A percentile compares a stretch with the other conserved stretches of the same genome.
Evolutionary conservation across 208 protist species (phyloP).

Genomic region (Leptomonas pyrrhocoris): DNA sequence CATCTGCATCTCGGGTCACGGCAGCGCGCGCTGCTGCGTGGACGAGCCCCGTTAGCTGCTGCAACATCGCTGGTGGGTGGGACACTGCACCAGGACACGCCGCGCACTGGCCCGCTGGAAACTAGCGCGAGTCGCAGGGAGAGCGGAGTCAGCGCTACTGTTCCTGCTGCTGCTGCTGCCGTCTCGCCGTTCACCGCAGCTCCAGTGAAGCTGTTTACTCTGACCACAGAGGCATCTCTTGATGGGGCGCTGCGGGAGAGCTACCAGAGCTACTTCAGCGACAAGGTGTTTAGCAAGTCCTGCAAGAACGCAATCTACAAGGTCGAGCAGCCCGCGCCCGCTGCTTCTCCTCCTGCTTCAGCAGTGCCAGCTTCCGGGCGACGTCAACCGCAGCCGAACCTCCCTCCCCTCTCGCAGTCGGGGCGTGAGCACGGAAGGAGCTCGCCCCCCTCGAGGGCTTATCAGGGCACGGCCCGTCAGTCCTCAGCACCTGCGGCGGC

Average conservation of each 20-base stretch:
- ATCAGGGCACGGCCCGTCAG: neutral
- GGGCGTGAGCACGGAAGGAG: neutral
- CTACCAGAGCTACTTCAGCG: slow-evolving; percentile 71
- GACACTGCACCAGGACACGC: slow-evolving; percentile 60
- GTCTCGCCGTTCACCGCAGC: slow-evolving; percentile 20
- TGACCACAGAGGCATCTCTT: slow-evolving; percentile 64
- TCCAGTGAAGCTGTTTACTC: slow-evolving; percentile 87
- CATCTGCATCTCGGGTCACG: slow-evolving; percentile 51
- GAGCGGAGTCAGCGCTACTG: neutral
- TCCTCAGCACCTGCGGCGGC: neutral
- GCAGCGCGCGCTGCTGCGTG: slow-evolving; percentile 58
- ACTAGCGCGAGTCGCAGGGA: neutral
- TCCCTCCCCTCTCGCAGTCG: slow-evolving; percentile 3
- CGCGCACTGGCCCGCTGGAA: neutral
- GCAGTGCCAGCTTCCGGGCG: neutral
- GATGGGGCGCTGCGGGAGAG: slow-evolving; percentile 61
- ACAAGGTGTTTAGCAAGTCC: slow-evolving; percentile 57
- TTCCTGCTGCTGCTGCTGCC: neutral
- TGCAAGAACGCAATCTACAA: slow-evolving; percentile 6
- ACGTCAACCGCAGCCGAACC: neutral
- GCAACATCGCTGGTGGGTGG: slow-evolving; percentile 67
- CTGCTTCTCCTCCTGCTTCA: neutral
- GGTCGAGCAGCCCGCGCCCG: neutral
- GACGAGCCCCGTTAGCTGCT: slow-evolving; percentile 68
- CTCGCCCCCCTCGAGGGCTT: neutral